Evolutionary conservation across 2,329 filamentous ascomycete species (phyloP).

Genomic region (Pyrenophora seminiperda): DNA sequence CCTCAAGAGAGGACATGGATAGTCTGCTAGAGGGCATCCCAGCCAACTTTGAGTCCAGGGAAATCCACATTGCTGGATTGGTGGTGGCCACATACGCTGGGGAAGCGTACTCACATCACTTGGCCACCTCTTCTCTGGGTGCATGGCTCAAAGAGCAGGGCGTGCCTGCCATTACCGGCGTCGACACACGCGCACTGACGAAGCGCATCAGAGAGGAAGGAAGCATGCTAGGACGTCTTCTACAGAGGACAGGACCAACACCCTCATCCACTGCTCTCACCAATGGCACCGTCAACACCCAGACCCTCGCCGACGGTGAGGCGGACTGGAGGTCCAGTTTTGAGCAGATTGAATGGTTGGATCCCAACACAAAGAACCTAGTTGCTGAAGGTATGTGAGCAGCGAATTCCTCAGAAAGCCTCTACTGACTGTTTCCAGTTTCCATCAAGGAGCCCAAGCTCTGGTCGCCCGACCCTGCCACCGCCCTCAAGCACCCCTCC

Average conservation of each 20-base stretch:
- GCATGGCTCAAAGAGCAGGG: slow-evolving; percentile 96
- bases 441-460: slow-evolving; percentile 86
- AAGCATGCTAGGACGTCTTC: slow-evolving; percentile 92
- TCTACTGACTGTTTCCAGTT: slow-evolving; percentile 62
- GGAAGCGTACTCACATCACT: slow-evolving; percentile 93
- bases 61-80: slow-evolving; percentile 93
- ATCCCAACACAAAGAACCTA: slow-evolving; percentile 91
- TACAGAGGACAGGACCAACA: slow-evolving; percentile 66
- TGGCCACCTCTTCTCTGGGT: slow-evolving; percentile 87
- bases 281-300: slow-evolving; percentile 47
- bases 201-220: slow-evolving; percentile 93
- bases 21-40: slow-evolving; percentile 83
- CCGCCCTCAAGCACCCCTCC: slow-evolving; percentile 81
- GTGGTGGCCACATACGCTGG: slow-evolving; percentile 90
- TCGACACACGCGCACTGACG: slow-evolving; percentile 91
- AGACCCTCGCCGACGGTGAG: slow-evolving; percentile 39
- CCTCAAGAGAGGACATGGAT: slow-evolving; percentile 82
- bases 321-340: slow-evolving; percentile 63
- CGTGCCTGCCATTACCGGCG: slow-evolving; percentile 90
- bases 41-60: slow-evolving; percentile 86
- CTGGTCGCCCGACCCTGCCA: slow-evolving; percentile 74
- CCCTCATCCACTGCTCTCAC: slow-evolving; percentile 37
- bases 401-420: slow-evolving; percentile 9
- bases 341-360: slow-evolving; percentile 82
- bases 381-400: slow-evolving; percentile 78